Evolutionary conservation across 2,329 filamentous ascomycete genomes (phyloP).

Genomic region (Nemania bipapillata): DNA sequence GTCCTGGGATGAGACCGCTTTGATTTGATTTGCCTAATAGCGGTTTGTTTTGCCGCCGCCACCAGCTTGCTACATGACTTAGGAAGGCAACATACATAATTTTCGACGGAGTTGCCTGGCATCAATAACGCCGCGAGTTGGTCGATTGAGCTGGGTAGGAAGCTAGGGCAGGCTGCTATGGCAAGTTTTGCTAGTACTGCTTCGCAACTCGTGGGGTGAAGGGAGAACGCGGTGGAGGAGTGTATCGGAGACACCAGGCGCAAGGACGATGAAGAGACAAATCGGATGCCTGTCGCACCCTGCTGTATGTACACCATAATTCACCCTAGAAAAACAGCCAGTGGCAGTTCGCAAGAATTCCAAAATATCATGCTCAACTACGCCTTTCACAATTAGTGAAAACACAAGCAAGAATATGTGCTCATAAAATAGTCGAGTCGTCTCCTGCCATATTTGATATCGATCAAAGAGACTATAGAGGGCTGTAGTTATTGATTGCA

Average conservation of each 20-base stretch:
- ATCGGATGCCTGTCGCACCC: slow-evolving; percentile 9
- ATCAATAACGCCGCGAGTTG: slow-evolving; percentile 20
- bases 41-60: slow-evolving; percentile 18
- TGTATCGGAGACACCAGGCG: slow-evolving; percentile 12
- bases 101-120: slow-evolving; percentile 13
- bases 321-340: slow-evolving; percentile 43
- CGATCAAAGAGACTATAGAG: too few species aligned
- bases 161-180: neutral
- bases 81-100: neutral
- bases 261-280: slow-evolving; percentile 11
- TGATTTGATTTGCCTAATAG: slow-evolving; percentile 36
- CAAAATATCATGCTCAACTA: slow-evolving; percentile 16
- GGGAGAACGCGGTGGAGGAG: too few species aligned
- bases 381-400: neutral
- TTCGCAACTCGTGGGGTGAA: slow-evolving; percentile 12
- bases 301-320: slow-evolving; percentile 44
- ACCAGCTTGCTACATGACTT: slow-evolving; percentile 20
- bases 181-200: slow-evolving; percentile 13
- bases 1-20: slow-evolving; percentile 35
- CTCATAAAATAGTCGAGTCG: slow-evolving; percentile 1
- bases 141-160: slow-evolving; percentile 18
- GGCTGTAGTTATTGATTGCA: too few species aligned
- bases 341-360: slow-evolving; percentile 44
- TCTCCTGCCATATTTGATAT: too few species aligned
- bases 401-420: neutral